These are phyloP conservation scores for Pleurotus tuoliensis DNA, from an alignment of 768 basidiomycete genomes.

Conservation along the genomic window DNA sequence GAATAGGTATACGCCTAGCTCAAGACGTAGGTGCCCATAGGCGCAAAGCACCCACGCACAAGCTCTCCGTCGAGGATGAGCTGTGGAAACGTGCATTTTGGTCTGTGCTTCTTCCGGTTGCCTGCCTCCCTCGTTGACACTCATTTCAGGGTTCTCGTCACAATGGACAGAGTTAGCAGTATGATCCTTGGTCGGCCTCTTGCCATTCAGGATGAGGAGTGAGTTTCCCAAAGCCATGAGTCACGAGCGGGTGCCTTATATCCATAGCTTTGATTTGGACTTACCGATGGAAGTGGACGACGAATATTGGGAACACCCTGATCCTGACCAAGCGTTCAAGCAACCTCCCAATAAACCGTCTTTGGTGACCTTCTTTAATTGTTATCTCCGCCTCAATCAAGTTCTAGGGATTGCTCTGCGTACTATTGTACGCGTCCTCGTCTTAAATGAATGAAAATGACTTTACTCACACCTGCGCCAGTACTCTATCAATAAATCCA, in stretches of 20 bases:
- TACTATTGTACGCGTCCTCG: constrained; percentile 41
- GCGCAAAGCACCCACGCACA: constrained; percentile 26
- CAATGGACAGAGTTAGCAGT: constrained; percentile 43
- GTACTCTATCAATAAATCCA: constrained; percentile 72
- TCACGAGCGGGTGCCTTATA: not conserved
- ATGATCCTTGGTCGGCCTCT: constrained; percentile 63
- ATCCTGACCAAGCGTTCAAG: constrained; percentile 53
- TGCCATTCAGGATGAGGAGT: constrained; percentile 75
- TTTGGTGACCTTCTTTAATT: constrained; percentile 51
- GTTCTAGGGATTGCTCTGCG: constrained; percentile 59
- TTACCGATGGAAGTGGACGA: constrained; percentile 60
- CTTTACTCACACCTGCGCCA: constrained; percentile 18
- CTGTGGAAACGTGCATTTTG: constrained; percentile 72
- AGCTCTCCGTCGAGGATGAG: constrained; percentile 56
- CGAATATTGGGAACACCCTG: constrained; percentile 65
- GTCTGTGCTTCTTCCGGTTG: constrained; percentile 21
- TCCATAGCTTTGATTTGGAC: constrained; percentile 65
- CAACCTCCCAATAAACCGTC: constrained; percentile 62
- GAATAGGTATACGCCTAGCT: constrained; percentile 64
- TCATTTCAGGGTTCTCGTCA: constrained; percentile 41
- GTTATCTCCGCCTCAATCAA: constrained; percentile 51
- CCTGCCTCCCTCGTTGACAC: not conserved
- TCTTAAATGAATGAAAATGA: not conserved
- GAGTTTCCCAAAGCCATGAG: constrained; percentile 21
- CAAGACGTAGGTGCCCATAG: constrained; percentile 76